Conservation (phyloP, 495 filamentous ascomycete genomes). For the Lasiosphaeris hirsuta region DNA sequence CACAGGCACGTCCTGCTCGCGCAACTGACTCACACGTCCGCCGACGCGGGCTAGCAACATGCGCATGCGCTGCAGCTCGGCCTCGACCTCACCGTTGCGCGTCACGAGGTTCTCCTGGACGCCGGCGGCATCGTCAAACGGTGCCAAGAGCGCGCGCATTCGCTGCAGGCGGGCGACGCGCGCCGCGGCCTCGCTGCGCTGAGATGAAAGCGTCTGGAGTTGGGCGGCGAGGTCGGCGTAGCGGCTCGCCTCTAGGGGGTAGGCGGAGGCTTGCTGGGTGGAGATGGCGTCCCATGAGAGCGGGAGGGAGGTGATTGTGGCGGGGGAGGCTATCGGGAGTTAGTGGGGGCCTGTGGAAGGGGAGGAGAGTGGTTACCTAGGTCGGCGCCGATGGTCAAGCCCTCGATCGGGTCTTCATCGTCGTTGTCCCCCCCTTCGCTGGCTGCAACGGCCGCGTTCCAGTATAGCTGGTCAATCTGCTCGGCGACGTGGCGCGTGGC, state of each 20-base stretch:
- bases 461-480: conserved; percentile 75
- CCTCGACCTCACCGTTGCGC: conserved; percentile 66
- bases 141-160: conserved; percentile 56
- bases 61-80: conserved; percentile 73
- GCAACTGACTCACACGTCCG: conserved; percentile 50
- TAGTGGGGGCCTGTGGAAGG: conserved; percentile 33
- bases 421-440: conserved; percentile 45
- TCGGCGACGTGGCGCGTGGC: conserved; percentile 76
- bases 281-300: conserved; percentile 33
- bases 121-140: conserved; percentile 38
- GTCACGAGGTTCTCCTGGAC: conserved; percentile 78
- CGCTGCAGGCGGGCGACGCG: conserved; percentile 55
- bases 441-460: conserved; percentile 44
- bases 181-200: conserved; percentile 50
- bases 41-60: conserved; percentile 70
- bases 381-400: conserved; percentile 32
- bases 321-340: conserved; percentile 33
- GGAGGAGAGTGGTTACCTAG: conserved; percentile 30
- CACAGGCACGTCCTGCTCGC: conserved; percentile 19
- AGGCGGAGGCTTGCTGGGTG: conserved; percentile 24
- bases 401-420: conserved; percentile 29
- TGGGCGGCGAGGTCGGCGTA: conserved; percentile 54
- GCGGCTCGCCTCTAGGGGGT: conserved; percentile 37
- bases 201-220: conserved; percentile 50
- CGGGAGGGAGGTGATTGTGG: conserved; percentile 43